Evolutionary conservation across 2,329 filamentous ascomycete species (phyloP).

Genomic region (Tolypocladium sp.): DNA sequence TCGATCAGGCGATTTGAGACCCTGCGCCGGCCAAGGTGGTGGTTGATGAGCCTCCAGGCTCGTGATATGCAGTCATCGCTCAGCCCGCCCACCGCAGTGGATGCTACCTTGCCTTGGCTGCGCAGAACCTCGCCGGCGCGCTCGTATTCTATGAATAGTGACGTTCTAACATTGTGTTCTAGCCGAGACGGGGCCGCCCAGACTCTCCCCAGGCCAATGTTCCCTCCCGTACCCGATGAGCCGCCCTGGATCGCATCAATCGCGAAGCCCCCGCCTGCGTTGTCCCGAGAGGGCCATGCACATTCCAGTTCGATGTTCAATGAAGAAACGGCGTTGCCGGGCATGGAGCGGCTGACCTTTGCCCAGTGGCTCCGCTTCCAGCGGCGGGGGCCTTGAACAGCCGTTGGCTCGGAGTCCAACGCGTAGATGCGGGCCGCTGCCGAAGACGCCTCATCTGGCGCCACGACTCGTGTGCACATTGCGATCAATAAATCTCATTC

Average conservation of each 20-base stretch:
- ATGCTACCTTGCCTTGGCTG: neutral
- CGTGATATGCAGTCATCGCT: neutral
- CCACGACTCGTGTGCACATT: neutral
- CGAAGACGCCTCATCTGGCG: too few relatives aligned
- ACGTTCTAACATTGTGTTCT: neutral
- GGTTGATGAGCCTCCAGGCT: neutral
- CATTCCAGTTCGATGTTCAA: neutral
- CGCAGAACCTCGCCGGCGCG: neutral
- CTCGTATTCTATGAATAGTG: conserved; percentile 4
- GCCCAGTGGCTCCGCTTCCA: neutral
- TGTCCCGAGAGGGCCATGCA: neutral
- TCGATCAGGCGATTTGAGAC: neutral
- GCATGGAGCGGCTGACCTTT: neutral
- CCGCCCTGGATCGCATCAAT: neutral
- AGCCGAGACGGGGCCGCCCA: neutral
- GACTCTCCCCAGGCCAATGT: neutral
- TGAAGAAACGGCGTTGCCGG: neutral
- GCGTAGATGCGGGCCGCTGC: too few relatives aligned
- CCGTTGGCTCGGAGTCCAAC: too few relatives aligned
- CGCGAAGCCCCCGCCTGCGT: neutral
- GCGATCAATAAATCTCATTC: too few relatives aligned
- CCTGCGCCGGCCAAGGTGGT: neutral
- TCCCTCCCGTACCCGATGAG: neutral
- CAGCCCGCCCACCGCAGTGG: neutral
- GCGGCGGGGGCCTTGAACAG: neutral